A percentile compares a stretch with the other conserved stretches of the same genome.
Evolutionary conservation across 805 yeast species (phyloP).

Genomic region (Saccharomyces kudriavzevii): DNA sequence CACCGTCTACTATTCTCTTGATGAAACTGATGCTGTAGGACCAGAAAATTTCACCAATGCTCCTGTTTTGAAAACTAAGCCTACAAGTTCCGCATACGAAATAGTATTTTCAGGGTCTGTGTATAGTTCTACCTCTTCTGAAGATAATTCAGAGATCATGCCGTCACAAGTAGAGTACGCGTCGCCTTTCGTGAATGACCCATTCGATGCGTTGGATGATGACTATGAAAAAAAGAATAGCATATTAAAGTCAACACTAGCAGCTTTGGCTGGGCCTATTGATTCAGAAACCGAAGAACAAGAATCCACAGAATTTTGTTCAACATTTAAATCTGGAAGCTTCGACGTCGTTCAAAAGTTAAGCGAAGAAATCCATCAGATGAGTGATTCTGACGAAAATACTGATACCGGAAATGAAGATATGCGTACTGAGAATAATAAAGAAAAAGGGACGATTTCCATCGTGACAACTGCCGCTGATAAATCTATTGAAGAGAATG

Average conservation of each 20-base stretch:
- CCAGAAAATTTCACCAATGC: too few species aligned
- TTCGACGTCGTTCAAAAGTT: not conserved
- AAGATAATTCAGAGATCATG: slow-evolving; percentile 9
- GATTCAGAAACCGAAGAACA: slow-evolving; percentile 1
- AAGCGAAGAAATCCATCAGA: not conserved
- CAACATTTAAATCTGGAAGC: not conserved
- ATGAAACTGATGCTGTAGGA: slow-evolving; percentile 4
- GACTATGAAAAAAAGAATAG: slow-evolving; percentile 1
- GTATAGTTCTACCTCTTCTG: slow-evolving; percentile 18
- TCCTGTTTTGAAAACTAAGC: not conserved
- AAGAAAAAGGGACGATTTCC: not conserved
- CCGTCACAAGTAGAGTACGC: slow-evolving; percentile 9
- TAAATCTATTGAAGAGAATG: not conserved
- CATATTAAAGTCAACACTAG: slow-evolving; percentile 8
- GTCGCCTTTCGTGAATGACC: slow-evolving; percentile 18
- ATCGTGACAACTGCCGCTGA: not conserved
- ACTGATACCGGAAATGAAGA: not conserved
- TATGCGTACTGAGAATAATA: not conserved
- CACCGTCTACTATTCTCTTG: slow-evolving; percentile 13
- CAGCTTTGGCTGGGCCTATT: not conserved
- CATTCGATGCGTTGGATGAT: slow-evolving; percentile 6
- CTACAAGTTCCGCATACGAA: slow-evolving; percentile 7
- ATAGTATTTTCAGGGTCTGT: slow-evolving; percentile 16
- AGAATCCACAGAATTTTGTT: not conserved
- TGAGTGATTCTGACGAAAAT: not conserved